Percentiles rank a stretch among this genome's conserved stretches.
Conservation (phyloP, 441 rosid genomes). For the Daphne laureola region DNA sequence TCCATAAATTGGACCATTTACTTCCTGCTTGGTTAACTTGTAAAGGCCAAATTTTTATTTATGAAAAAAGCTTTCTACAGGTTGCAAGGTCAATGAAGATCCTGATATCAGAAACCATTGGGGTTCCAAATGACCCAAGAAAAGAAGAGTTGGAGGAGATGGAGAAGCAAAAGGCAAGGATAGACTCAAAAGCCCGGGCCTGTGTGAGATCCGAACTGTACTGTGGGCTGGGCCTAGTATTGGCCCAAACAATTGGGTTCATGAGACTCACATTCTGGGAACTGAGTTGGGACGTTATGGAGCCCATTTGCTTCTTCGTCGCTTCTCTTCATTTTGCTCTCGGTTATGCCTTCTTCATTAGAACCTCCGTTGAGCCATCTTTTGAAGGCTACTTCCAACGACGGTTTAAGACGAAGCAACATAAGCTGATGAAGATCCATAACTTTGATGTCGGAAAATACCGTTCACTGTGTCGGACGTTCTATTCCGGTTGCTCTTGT, state of each 20-base stretch:
- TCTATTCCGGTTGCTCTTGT: constrained; percentile 14
- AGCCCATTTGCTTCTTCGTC: constrained; percentile 58
- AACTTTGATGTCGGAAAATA: constrained; percentile 34
- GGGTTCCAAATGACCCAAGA: constrained; percentile 47
- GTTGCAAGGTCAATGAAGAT: constrained; percentile 48
- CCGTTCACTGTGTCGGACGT: constrained; percentile 23
- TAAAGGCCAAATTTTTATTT: too few relatives aligned
- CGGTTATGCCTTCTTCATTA: constrained; percentile 46
- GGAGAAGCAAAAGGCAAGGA: constrained; percentile 33
- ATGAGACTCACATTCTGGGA: constrained; percentile 74
- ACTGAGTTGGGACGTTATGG: constrained; percentile 66
- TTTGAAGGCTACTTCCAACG: constrained; percentile 46
- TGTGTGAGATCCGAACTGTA: constrained; percentile 41
- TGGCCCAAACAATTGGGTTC: constrained; percentile 42
- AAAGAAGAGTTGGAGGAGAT: constrained; percentile 32
- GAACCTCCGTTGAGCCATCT: constrained; percentile 50
- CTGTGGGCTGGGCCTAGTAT: constrained; percentile 34
- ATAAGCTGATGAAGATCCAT: constrained; percentile 28
- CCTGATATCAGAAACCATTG: constrained; percentile 30
- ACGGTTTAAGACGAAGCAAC: constrained; percentile 38
- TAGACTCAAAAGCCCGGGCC: constrained; percentile 36
- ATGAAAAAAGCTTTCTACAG: too few relatives aligned
- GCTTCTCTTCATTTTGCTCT: constrained; percentile 41
- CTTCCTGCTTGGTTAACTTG: too few relatives aligned
- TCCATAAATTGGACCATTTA: too few relatives aligned